Evolutionary conservation across 805 yeast species (phyloP).

Genomic region (Ogataea wickerhamii): DNA sequence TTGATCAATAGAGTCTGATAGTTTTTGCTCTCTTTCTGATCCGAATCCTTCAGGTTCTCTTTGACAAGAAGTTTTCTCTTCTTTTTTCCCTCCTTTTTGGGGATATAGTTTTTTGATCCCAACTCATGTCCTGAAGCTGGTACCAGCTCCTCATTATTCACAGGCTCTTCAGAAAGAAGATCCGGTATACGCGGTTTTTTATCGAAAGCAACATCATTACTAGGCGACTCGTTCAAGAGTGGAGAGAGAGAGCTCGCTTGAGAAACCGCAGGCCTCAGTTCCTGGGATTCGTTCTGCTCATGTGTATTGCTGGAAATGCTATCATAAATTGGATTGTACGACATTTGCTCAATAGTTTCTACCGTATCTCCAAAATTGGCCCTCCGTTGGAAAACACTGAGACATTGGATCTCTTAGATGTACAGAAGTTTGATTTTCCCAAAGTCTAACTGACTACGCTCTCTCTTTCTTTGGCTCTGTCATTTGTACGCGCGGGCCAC

Average conservation of each 20-base stretch:
- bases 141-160: no score
- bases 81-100: slow-evolving; percentile 12
- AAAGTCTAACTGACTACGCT: no score
- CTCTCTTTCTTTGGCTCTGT: no score
- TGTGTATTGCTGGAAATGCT: slow-evolving; percentile 12
- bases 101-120: no score
- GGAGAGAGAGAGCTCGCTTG: slow-evolving; percentile 1
- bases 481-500: no score
- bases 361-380: no score
- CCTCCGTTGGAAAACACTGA: no score
- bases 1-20: slow-evolving; percentile 30
- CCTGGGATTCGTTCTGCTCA: slow-evolving; percentile 1
- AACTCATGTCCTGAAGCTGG: no score
- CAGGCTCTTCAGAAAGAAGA: slow-evolving; percentile 1
- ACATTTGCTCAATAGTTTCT: no score
- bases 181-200: slow-evolving; percentile 3
- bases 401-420: no score
- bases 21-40: slow-evolving; percentile 21
- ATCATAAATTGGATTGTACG: slow-evolving; percentile 30
- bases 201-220: slow-evolving; percentile 1
- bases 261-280: not conserved
- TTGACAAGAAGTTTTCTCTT: slow-evolving; percentile 11
- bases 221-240: slow-evolving; percentile 6
- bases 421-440: no score
- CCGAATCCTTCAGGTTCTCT: slow-evolving; percentile 11